Evolutionary conservation across 495 filamentous ascomycete species (phyloP).

Genomic region (Cudoniella acicularis): DNA sequence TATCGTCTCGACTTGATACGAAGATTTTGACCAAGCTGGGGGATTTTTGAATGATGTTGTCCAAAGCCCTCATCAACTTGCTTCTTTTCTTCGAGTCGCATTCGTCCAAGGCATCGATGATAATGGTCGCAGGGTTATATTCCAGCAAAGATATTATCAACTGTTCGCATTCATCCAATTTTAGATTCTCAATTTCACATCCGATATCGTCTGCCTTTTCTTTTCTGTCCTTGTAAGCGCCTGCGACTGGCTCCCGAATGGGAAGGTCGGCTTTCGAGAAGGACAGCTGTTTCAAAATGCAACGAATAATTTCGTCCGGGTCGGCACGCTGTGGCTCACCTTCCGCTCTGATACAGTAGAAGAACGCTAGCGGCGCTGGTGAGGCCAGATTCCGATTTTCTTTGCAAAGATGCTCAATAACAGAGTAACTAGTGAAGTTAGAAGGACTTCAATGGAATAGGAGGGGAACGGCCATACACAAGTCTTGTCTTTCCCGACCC

Average conservation of each 20-base stretch:
- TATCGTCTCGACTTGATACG: slow-evolving; percentile 33
- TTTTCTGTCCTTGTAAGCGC: neutral
- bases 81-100: slow-evolving; percentile 28
- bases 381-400: neutral
- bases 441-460: too few species aligned
- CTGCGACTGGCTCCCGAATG: neutral
- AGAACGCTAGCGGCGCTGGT: neutral
- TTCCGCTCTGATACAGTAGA: slow-evolving; percentile 1
- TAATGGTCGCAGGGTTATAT: slow-evolving; percentile 26
- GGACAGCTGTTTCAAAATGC: slow-evolving; percentile 1
- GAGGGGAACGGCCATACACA: neutral
- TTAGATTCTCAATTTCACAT: neutral
- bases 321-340: neutral
- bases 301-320: neutral
- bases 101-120: slow-evolving; percentile 47
- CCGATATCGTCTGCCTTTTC: neutral
- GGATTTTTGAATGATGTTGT: slow-evolving; percentile 26
- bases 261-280: neutral
- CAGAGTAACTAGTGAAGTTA: neutral
- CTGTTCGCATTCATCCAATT: neutral
- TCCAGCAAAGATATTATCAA: slow-evolving; percentile 8
- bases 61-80: slow-evolving; percentile 29
- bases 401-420: neutral
- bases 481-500: slow-evolving; percentile 5
- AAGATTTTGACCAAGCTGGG: slow-evolving; percentile 33